These are phyloP conservation scores for Circinella umbellata DNA, from an alignment of 371 early-diverging fungal genomes.

Conservation along the genomic window DNA sequence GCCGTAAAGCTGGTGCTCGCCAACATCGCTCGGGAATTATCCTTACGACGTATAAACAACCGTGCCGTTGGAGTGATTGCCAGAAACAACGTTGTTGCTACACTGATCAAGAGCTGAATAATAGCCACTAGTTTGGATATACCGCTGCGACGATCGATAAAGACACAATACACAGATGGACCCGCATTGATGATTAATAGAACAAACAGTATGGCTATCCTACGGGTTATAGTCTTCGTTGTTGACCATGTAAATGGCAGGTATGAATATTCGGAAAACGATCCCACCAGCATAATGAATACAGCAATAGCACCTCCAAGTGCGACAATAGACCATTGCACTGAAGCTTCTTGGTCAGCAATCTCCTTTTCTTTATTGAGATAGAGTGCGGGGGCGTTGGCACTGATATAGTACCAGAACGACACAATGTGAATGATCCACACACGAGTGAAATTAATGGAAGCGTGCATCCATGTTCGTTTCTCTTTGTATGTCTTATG, in stretches of 20 bases:
- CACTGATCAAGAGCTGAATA: slow-evolving; percentile 68
- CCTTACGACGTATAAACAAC: slow-evolving; percentile 62
- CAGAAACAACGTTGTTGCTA: slow-evolving; percentile 69
- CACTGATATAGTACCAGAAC: slow-evolving; percentile 85
- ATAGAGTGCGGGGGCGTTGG: slow-evolving; percentile 75
- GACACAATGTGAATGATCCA: slow-evolving; percentile 88
- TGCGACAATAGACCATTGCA: slow-evolving; percentile 73
- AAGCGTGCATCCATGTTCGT: slow-evolving; percentile 84
- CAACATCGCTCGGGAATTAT: slow-evolving; percentile 46
- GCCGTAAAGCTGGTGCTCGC: slow-evolving; percentile 79
- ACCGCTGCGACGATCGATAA: slow-evolving; percentile 50
- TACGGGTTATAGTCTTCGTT: slow-evolving; percentile 62
- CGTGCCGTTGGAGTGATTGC: slow-evolving; percentile 71
- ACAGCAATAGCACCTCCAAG: slow-evolving; percentile 79
- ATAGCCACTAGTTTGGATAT: slow-evolving; percentile 66
- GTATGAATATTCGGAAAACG: slow-evolving; percentile 74
- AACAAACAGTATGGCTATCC: slow-evolving; percentile 63
- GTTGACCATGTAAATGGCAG: slow-evolving; percentile 68
- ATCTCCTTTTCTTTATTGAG: slow-evolving; percentile 44
- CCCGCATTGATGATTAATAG: slow-evolving; percentile 69
- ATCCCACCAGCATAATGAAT: slow-evolving; percentile 68
- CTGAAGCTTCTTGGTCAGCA: slow-evolving; percentile 50
- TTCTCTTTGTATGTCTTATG: slow-evolving; percentile 88
- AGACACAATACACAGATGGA: slow-evolving; percentile 70
- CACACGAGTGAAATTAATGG: slow-evolving; percentile 85